A percentile compares a stretch with the other conserved stretches of the same genome.
phyloP scores from a whole-genome alignment of 306 rosid species.

The Castanopsis chinensis region DNA sequence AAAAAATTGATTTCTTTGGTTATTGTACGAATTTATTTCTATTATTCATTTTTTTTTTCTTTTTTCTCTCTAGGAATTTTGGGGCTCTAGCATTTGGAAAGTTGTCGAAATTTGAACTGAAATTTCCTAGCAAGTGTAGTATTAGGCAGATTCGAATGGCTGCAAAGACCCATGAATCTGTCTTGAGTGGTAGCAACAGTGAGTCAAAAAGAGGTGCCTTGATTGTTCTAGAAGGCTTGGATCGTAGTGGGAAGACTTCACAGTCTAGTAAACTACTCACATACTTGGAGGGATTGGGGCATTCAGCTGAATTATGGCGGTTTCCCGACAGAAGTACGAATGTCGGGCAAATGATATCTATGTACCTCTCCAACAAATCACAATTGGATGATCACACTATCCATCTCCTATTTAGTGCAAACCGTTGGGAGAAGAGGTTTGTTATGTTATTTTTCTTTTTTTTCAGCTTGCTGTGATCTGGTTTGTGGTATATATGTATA shows the following conservation, averaged over 20 bases:
- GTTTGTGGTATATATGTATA: background rate
- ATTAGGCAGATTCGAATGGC: too few species aligned
- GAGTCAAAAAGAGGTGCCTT: conserved; percentile 30
- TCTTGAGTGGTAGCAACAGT: too few species aligned
- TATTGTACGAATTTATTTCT: too few species aligned
- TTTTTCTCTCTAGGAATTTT: too few species aligned
- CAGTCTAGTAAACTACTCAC: conserved; percentile 61
- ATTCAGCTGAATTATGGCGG: conserved; percentile 71
- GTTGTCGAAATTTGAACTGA: too few species aligned
- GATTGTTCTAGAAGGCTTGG: conserved; percentile 89
- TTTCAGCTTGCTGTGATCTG: too few species aligned
- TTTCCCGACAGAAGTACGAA: conserved; percentile 85
- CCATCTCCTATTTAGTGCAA: conserved; percentile 95
- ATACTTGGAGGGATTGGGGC: conserved; percentile 63
- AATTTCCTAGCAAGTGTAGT: too few species aligned
- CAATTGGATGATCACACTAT: conserved; percentile 81
- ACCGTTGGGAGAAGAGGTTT: conserved; percentile 97
- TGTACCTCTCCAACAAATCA: conserved; percentile 77
- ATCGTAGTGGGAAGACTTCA: conserved; percentile 80
- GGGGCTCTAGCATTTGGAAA: too few species aligned
- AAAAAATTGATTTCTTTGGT: too few species aligned
- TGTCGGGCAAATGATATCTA: conserved; percentile 88
- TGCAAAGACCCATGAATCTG: too few species aligned
- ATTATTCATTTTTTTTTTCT: too few species aligned
- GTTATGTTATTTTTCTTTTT: background rate